A percentile compares a stretch with the other conserved stretches of the same genome.
Conservation (phyloP, 1,284 basidiomycete species). For the Leccinum pachyderme region DNA sequence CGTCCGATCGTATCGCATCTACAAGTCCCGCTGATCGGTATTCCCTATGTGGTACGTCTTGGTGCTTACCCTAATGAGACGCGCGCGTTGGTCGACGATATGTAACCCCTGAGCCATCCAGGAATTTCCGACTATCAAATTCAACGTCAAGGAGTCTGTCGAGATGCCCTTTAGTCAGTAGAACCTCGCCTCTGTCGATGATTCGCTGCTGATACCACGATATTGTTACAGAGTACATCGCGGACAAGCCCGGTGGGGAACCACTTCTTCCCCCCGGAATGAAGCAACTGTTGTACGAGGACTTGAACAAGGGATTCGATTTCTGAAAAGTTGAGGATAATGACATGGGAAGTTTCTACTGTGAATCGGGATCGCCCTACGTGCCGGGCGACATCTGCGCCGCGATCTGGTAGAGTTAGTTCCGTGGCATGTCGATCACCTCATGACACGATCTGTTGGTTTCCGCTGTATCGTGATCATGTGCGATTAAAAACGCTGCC, state of each 20-base stretch:
- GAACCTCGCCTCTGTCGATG: background rate
- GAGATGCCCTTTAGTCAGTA: conserved; percentile 91
- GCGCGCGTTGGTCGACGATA: background rate
- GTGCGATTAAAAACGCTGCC: background rate
- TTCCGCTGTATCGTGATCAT: background rate
- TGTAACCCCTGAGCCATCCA: conserved; percentile 27
- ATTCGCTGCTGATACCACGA: background rate
- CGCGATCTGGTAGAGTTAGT: too few species aligned
- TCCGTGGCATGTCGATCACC: too few species aligned
- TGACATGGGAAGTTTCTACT: background rate
- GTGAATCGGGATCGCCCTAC: background rate
- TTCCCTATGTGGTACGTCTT: conserved; percentile 64
- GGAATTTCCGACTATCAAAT: conserved; percentile 86
- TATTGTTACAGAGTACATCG: conserved; percentile 57
- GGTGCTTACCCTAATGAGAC: too few species aligned
- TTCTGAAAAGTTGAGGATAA: conserved; percentile 6
- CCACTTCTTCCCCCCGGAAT: conserved; percentile 89
- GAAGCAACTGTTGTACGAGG: conserved; percentile 79
- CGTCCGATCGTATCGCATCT: background rate
- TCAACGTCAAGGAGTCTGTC: conserved; percentile 81
- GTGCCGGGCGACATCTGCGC: background rate
- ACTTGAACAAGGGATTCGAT: conserved; percentile 86
- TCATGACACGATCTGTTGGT: too few species aligned
- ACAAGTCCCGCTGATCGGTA: conserved; percentile 50
- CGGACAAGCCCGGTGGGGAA: conserved; percentile 39